Conservation (phyloP, 2,329 filamentous ascomycete genomes). For the Plectosphaerella cucumerina region DNA sequence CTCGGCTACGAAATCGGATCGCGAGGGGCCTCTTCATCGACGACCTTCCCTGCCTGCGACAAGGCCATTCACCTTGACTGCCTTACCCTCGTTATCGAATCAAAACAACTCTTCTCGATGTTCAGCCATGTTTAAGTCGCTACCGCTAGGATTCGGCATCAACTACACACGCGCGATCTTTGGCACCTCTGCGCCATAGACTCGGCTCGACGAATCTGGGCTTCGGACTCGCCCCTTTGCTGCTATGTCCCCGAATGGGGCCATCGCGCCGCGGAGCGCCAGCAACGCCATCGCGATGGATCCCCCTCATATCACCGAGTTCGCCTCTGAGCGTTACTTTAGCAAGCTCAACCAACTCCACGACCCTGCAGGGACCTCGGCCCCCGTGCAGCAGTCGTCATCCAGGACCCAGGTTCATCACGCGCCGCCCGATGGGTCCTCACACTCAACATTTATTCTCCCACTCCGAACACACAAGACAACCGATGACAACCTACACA, state of each 20-base stretch:
- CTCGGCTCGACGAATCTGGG: constrained; percentile 5
- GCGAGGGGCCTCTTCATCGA: too few relatives aligned
- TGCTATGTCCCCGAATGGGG: neutral
- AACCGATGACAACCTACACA: constrained; percentile 14
- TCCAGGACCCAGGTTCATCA: constrained; percentile 15
- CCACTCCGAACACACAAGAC: constrained; percentile 39
- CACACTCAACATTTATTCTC: constrained; percentile 42
- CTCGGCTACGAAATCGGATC: too few relatives aligned
- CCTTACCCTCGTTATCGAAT: too few relatives aligned
- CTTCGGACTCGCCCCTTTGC: neutral
- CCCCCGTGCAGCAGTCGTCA: constrained; percentile 33
- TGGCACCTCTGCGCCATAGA: constrained; percentile 4
- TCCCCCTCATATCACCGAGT: constrained; percentile 60
- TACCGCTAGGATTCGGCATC: constrained; percentile 17
- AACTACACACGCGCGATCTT: constrained; percentile 8
- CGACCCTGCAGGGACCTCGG: constrained; percentile 21
- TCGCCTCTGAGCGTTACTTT: constrained; percentile 62
- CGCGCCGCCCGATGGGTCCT: constrained; percentile 13
- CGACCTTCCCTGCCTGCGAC: too few relatives aligned
- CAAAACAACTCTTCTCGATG: constrained; percentile 16
- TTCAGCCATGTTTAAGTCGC: constrained; percentile 27
- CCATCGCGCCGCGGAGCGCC: neutral
- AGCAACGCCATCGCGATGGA: constrained; percentile 43
- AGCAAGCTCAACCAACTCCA: constrained; percentile 55
- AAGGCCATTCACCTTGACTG: too few relatives aligned